phyloP scores from a whole-genome alignment of 805 yeast species.

The Tetrapisispora fleetii region DNA sequence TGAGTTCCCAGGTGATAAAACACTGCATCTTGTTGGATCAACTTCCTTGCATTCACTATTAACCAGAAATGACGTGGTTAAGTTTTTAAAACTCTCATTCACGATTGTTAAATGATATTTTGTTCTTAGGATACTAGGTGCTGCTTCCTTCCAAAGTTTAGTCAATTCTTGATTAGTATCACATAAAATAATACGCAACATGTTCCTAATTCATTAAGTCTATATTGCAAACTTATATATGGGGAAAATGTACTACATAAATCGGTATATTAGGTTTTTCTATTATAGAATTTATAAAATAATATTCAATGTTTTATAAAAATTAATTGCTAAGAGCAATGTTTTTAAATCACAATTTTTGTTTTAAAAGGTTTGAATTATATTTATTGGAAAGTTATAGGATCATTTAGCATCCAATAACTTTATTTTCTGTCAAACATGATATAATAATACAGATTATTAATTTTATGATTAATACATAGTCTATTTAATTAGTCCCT shows the following conservation, averaged over 20 bases:
- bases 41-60: not conserved
- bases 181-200: conserved; percentile 13
- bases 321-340: too few species aligned
- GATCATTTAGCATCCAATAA: not conserved
- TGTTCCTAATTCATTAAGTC: not conserved
- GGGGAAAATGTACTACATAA: too few species aligned
- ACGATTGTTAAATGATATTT: not conserved
- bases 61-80: not conserved
- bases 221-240: too few species aligned
- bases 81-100: not conserved
- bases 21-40: conserved; percentile 13
- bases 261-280: too few species aligned
- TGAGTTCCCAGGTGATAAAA: conserved; percentile 45
- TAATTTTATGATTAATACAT: not conserved
- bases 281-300: too few species aligned
- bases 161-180: conserved; percentile 14
- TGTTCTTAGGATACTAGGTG: conserved; percentile 3
- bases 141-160: conserved; percentile 10
- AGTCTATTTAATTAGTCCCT: not conserved
- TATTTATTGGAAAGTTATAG: too few species aligned
- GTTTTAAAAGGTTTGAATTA: not conserved
- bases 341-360: too few species aligned
- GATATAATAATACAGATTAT: not conserved
- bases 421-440: not conserved
- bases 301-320: too few species aligned